Evolutionary conservation across 2,329 filamentous ascomycete genomes (phyloP), one percentile per base, ranked within the genome.

Genomic region (Sclerotinia spermophila): DNA sequence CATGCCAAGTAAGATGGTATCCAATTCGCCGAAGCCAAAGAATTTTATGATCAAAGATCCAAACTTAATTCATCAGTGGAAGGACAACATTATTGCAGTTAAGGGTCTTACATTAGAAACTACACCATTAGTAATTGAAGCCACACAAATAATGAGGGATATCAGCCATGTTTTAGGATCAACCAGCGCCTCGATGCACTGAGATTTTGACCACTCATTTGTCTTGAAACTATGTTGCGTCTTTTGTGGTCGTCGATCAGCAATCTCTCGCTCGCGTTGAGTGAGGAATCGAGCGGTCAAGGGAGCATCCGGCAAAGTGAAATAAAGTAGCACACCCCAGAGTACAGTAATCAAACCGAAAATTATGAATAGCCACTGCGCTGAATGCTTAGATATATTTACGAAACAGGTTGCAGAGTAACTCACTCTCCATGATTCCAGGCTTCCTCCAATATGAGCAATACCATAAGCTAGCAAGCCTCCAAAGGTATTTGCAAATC

Each of bases 1-100:
- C 72, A 91, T 90, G 75, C 89, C 90, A 24, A 82, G 73, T 21
- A 82, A 74, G 1, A 80, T 80, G 2, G 79, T 76, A n/a, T 79
- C 71, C 3, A 80, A 74, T 4, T 79, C 68, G 5, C 73, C 75
- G 64, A 80, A 81, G 19, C 80, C 80, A 24, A 82, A 77, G 24
- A 78, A 78, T 27, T 76, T 73, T 70, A 82, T 81, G 58, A 82
- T 78, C 30, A 81, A 79, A 21, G 78, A 76, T 30, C 76, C 78
- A 72, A 80, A 82, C 66, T 60, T 30, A 11, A 2, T 84, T 87
- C 3, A 77, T 79, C 11, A 81, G 73, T 21, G 19, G 5, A 38
- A 27, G 27, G 48, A 33, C 2, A 40, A 35, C 5, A 17, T 30
- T 1, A 35, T 10, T 1, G 2, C 13, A 7, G 30, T 40, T 0